Evolutionary conservation across 192 early-diverging fungal genomes (phyloP).

Genomic region (Haplosporangium gracile): DNA sequence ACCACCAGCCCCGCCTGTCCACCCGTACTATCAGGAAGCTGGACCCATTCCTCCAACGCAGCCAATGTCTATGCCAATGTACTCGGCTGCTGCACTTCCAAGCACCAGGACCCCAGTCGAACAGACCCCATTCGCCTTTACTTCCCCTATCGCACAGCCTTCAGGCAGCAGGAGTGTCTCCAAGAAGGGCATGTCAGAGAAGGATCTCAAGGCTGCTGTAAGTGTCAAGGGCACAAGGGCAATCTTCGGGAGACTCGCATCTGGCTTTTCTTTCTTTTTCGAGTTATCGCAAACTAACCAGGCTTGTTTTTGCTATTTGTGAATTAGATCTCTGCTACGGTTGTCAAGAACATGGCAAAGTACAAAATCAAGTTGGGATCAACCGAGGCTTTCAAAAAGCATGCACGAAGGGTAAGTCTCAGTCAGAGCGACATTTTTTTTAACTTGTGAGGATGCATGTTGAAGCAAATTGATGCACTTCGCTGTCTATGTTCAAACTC

Average conservation of each 20-base stretch:
- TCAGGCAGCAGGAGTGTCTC: slow-evolving; percentile 18
- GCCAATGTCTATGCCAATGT: slow-evolving; percentile 32
- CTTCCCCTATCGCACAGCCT: slow-evolving; percentile 7
- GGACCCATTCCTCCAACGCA: slow-evolving; percentile 27
- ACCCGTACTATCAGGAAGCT: slow-evolving; percentile 32
- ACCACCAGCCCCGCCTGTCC: slow-evolving; percentile 24
- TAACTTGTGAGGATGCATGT: neutral
- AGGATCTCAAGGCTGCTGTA: slow-evolving; percentile 54
- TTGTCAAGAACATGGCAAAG: slow-evolving; percentile 60
- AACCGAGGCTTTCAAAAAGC: slow-evolving; percentile 66
- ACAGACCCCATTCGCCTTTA: neutral
- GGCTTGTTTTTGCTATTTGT: neutral
- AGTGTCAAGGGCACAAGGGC: neutral
- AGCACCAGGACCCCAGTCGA: slow-evolving; percentile 32
- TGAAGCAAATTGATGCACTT: too few relatives aligned
- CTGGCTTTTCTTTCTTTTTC: neutral
- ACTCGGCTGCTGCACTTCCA: slow-evolving; percentile 3
- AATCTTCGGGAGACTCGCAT: too few relatives aligned
- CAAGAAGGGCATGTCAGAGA: slow-evolving; percentile 45
- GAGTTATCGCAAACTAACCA: neutral
- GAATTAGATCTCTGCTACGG: slow-evolving; percentile 31
- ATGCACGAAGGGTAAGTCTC: slow-evolving; percentile 61
- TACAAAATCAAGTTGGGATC: slow-evolving; percentile 61
- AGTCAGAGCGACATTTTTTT: neutral
- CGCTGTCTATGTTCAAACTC: neutral